phyloP scores from a whole-genome alignment of 73 alveolate species.

The Uronychia setigera region DNA sequence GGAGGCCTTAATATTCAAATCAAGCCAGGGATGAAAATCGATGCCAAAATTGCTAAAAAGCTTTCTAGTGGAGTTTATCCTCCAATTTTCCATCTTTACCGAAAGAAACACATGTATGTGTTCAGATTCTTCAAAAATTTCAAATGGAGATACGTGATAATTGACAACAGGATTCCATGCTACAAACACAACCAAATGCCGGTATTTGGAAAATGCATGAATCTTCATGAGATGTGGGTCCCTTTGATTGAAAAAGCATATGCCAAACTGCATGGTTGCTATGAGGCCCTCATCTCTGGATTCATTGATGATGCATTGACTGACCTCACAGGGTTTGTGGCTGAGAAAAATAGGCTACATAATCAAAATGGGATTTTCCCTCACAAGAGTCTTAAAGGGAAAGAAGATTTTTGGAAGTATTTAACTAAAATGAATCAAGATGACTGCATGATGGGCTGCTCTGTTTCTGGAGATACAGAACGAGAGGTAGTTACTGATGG shows the following conservation, averaged over 20 bases:
- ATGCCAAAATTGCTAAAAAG: slow-evolving; percentile 64
- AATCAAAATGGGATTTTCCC: slow-evolving; percentile 57
- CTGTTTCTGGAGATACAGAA: slow-evolving; percentile 83
- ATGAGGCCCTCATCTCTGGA: slow-evolving; percentile 94
- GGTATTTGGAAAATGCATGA: slow-evolving; percentile 89
- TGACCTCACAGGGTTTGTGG: slow-evolving; percentile 96
- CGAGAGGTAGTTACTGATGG: slow-evolving; percentile 85
- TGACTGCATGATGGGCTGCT: slow-evolving; percentile 95
- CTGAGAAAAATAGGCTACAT: slow-evolving; percentile 85
- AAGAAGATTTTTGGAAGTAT: slow-evolving; percentile 77
- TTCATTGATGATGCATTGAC: slow-evolving; percentile 96
- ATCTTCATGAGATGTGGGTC: slow-evolving; percentile 95
- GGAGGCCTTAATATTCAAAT: slow-evolving; percentile 77
- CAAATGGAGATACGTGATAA: slow-evolving; percentile 85
- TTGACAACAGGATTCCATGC: slow-evolving; percentile 93
- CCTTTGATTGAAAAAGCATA: slow-evolving; percentile 97
- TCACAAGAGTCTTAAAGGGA: slow-evolving; percentile 54
- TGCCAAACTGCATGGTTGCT: slow-evolving; percentile 96
- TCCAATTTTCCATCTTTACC: slow-evolving; percentile 92
- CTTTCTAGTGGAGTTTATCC: slow-evolving; percentile 96
- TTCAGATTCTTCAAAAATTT: slow-evolving; percentile 93
- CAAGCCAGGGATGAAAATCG: slow-evolving; percentile 66
- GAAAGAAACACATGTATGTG: slow-evolving; percentile 92
- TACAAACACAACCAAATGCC: slow-evolving; percentile 60
- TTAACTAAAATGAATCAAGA: slow-evolving; percentile 41